These are phyloP conservation scores for Sporisorium iseilematis-ciliati DNA, from an alignment of 1,284 basidiomycete genomes.

Conservation along the genomic window DNA sequence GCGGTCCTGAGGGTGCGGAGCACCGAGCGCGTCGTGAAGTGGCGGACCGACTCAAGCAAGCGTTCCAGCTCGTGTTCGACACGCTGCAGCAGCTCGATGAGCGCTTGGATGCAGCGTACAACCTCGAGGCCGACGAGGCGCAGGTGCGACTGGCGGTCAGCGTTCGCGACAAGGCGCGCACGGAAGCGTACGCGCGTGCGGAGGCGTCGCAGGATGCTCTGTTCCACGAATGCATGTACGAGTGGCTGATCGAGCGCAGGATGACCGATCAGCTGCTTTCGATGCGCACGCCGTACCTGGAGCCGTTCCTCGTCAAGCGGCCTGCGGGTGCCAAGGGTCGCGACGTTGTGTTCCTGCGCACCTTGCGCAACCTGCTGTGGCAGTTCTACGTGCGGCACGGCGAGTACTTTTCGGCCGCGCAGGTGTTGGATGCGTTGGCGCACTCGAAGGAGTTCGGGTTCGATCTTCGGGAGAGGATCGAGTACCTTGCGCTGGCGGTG, in stretches of 20 bases:
- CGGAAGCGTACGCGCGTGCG: constrained; percentile 72
- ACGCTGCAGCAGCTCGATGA: constrained; percentile 85
- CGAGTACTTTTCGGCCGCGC: constrained; percentile 85
- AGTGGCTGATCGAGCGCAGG: constrained; percentile 85
- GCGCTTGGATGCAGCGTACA: constrained; percentile 48
- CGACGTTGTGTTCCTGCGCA: constrained; percentile 45
- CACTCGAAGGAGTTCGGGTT: constrained; percentile 80
- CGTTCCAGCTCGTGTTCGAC: constrained; percentile 76
- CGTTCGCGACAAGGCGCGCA: constrained; percentile 62
- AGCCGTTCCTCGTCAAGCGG: constrained; percentile 85
- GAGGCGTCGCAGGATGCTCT: constrained; percentile 87
- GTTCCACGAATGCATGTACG: constrained; percentile 94
- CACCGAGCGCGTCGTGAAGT: constrained; percentile 74
- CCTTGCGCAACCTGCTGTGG: constrained; percentile 88
- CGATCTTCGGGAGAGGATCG: constrained; percentile 63
- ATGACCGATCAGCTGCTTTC: constrained; percentile 85
- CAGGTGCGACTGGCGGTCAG: constrained; percentile 54
- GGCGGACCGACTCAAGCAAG: constrained; percentile 75
- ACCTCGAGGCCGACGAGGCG: constrained; percentile 49
- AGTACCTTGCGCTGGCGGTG: constrained; percentile 77
- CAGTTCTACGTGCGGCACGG: constrained; percentile 83
- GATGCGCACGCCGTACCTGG: constrained; percentile 80
- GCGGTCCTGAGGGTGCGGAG: constrained; percentile 76
- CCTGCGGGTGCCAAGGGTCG: constrained; percentile 74
- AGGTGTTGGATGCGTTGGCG: constrained; percentile 86